These are phyloP conservation scores for Cytospora mali DNA, from an alignment of 2,329 filamentous ascomycete species.

Conservation along the genomic window DNA sequence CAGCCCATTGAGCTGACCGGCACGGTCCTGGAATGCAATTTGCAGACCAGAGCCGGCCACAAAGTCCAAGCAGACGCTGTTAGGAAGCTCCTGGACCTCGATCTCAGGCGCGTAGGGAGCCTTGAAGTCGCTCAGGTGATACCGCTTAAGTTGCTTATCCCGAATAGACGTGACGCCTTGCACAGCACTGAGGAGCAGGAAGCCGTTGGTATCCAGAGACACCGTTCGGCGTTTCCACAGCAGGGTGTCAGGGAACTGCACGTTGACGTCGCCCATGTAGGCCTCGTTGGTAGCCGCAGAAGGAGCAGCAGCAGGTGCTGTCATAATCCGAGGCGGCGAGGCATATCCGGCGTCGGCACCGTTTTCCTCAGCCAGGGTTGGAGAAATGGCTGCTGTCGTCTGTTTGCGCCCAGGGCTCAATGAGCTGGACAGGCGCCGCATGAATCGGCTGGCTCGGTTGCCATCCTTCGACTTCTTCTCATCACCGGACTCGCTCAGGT, in stretches of 20 bases:
- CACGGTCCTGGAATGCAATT: constrained; percentile 64
- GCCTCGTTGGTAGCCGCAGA: constrained; percentile 53
- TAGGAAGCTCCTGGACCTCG: constrained; percentile 88
- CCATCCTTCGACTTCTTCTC: constrained; percentile 45
- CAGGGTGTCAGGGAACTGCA: constrained; percentile 94
- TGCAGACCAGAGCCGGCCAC: constrained; percentile 64
- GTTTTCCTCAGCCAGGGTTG: constrained; percentile 55
- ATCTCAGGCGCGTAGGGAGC: constrained; percentile 82
- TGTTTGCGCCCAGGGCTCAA: constrained; percentile 52
- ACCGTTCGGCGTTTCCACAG: constrained; percentile 95
- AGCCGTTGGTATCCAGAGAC: constrained; percentile 81
- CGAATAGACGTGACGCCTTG: constrained; percentile 54
- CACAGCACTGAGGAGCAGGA: constrained; percentile 75
- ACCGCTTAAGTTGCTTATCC: constrained; percentile 68
- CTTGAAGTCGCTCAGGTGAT: constrained; percentile 83
- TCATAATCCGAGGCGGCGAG: constrained; percentile 21
- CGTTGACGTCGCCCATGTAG: constrained; percentile 87
- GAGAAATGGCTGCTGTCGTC: constrained; percentile 49
- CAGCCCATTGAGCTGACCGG: constrained; percentile 58
- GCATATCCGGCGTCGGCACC: constrained; percentile 37
- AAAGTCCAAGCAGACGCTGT: constrained; percentile 71
- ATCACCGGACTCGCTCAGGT: constrained; percentile 50
- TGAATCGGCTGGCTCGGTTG: constrained; percentile 59
- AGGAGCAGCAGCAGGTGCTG: constrained; percentile 29
- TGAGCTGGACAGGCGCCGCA: constrained; percentile 60